Evolutionary conservation across 768 basidiomycete genomes (phyloP), one percentile per base, ranked within the genome.

Genomic region (Boletus rubescentipes): DNA sequence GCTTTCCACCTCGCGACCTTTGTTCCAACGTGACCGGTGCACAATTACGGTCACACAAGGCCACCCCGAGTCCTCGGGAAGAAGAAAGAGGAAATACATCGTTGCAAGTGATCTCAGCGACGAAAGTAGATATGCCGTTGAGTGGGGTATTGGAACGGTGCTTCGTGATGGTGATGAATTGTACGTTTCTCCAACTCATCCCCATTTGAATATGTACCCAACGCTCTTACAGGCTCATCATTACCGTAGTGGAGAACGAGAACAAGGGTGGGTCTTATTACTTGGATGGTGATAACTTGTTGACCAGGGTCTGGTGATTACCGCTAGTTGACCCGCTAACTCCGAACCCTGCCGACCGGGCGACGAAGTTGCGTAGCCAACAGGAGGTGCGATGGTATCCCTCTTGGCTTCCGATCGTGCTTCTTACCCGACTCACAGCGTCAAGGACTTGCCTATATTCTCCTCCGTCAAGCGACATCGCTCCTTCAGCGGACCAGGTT

Each of bases 91-190:
- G 55, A 73, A 72, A 55, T 99, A 98, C 70, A 77, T 97, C 11
- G 87, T 98, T 20, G 90, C 94, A 6, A 97, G 93, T 65, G 97
- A 99, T 79, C 68, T 98, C 62, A 93, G 90, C 55, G 92, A 97
- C 60, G 96, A 99, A 73, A 88, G 86, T 70, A 79, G 88, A 32
- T 99, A 95, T 70, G 97, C 97, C 1, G 84, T 98, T 7, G 95
- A 98, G 70, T 99, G 96, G 97, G 93, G 91, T 10, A 95, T 98
- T 50, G 96, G 95, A 3, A 98, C 96, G 0, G 96, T 98, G 3
- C 74, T 97, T 55, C 76, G 94, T 57, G 94, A 98, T 71, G 96
- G 96, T 2, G 97, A 99, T 63, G 91, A 95, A 72, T 75, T 93
- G 86, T 83, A 49, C 49, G 77, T 67, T 18, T 56, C 30, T 45